phyloP scores from a whole-genome alignment of 2,329 filamentous ascomycete species.

The Rhinocladiella mackenziei region DNA sequence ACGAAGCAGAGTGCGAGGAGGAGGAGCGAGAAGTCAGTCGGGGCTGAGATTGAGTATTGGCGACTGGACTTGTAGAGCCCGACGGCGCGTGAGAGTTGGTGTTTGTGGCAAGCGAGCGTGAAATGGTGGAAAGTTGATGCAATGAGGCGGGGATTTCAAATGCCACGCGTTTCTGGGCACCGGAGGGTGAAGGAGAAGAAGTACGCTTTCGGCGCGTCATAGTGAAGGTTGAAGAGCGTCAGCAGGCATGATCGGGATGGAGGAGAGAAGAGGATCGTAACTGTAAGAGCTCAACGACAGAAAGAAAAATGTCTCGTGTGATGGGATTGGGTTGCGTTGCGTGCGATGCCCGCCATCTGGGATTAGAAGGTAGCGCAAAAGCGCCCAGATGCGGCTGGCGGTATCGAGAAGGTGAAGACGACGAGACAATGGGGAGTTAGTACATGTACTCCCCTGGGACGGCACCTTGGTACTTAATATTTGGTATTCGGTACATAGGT shows the following conservation, averaged over 20 bases:
- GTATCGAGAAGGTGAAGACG: no score
- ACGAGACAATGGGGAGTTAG: no score
- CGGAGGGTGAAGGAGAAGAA: slow-evolving; percentile 12
- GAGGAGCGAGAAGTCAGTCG: slow-evolving; percentile 12
- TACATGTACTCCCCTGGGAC: no score
- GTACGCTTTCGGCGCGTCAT: slow-evolving; percentile 25
- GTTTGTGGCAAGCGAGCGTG: slow-evolving; percentile 18
- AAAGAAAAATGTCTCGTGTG: background rate
- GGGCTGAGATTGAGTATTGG: slow-evolving; percentile 5
- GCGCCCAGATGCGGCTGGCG: no score
- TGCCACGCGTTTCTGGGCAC: slow-evolving; percentile 18
- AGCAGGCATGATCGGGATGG: slow-evolving; percentile 3
- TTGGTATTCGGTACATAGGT: no score
- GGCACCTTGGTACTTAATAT: no score
- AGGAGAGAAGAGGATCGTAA: background rate
- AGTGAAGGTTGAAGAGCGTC: slow-evolving; percentile 2
- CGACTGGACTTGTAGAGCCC: background rate
- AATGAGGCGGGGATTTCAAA: slow-evolving; percentile 27
- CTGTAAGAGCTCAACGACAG: background rate
- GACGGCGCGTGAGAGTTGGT: slow-evolving; percentile 1
- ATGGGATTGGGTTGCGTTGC: no score
- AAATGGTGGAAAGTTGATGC: slow-evolving; percentile 22
- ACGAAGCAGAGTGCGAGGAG: slow-evolving; percentile 3
- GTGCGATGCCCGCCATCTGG: no score
- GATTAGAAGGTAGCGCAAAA: no score